Evolutionary conservation across 2,329 filamentous ascomycete species (phyloP), one percentile per base, ranked within the genome.

Genomic region (Venturia asperata): DNA sequence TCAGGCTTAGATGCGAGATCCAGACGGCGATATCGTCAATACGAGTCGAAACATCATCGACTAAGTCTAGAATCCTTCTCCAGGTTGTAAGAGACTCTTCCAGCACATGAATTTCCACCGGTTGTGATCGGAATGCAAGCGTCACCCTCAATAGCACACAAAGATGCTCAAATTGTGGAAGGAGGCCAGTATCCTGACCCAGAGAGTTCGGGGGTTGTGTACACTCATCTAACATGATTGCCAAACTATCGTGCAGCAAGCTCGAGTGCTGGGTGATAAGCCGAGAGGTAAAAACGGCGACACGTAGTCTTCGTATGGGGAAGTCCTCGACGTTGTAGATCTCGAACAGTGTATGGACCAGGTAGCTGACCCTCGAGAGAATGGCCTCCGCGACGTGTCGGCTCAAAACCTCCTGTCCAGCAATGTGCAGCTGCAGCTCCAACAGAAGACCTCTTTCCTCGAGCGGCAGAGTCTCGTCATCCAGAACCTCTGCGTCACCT

Each of bases 21-120:
- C 83, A 80, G 58, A 75, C 73, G 21, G 79, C 76, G 9, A 78
- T 69, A 68, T 85, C 79, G 58, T 84, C 81, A n/a, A 88, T 70
- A 21, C 87, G 68, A 7, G 76, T 72, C 9, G 75, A 69, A 72
- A 77, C 74, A 42, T 71, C 71, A 7, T 70, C 58, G 19, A 71
- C 56, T 1, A 67, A 67, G 56, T 76, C 70, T 1, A 79, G 62
- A 4, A 80, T 67, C 6, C 67, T 68, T 67, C 77, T 72, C 78
- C 78, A 81, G 0, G 66, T 67, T 4, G 66, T 65, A 19, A 80
- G 71, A 27, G 71, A 73, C 19, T 71, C 67, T 56, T 70, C 70
- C 1, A 80, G 60, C 1, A 65, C 68, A 9, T 70, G 66, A 10
- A 70, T 64, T 0, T 68, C 66, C 3, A 73, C 72, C 39, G 65